phyloP scores from a whole-genome alignment of 2,329 filamentous ascomycete species.

The Nemania diffusa region DNA sequence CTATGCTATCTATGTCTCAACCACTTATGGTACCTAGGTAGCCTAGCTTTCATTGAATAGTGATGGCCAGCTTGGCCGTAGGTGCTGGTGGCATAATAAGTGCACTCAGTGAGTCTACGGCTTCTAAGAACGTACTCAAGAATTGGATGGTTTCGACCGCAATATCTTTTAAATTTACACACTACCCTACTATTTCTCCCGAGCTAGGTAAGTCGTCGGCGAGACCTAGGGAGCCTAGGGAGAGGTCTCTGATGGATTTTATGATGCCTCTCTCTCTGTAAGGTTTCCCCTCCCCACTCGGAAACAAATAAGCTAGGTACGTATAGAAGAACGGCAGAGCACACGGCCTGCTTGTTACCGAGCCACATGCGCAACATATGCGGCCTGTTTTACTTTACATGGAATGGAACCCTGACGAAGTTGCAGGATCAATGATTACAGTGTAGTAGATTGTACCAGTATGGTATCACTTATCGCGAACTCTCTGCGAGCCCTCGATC shows the following conservation, averaged over 20 bases:
- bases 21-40: neutral
- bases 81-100: neutral
- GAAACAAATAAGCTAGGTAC: constrained; percentile 3
- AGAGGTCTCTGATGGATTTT: neutral
- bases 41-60: constrained; percentile 5
- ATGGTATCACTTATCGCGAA: constrained; percentile 24
- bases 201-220: constrained; percentile 4
- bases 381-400: constrained; percentile 16
- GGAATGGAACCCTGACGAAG: constrained; percentile 1
- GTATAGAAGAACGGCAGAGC: neutral
- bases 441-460: constrained; percentile 20
- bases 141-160: too few relatives aligned
- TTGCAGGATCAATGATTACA: constrained; percentile 26
- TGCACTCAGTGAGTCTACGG: constrained; percentile 22
- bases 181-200: constrained; percentile 12
- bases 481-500: constrained; percentile 7
- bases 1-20: neutral
- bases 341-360: constrained; percentile 16
- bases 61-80: constrained; percentile 4
- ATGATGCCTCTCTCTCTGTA: neutral
- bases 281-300: neutral
- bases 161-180: constrained; percentile 24
- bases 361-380: constrained; percentile 13
- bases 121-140: constrained; percentile 16
- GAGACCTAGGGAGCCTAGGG: neutral